Evolutionary conservation across 345 rosid species (phyloP), one percentile per base, ranked within the genome.

Genomic region (Lepidium africanum): DNA sequence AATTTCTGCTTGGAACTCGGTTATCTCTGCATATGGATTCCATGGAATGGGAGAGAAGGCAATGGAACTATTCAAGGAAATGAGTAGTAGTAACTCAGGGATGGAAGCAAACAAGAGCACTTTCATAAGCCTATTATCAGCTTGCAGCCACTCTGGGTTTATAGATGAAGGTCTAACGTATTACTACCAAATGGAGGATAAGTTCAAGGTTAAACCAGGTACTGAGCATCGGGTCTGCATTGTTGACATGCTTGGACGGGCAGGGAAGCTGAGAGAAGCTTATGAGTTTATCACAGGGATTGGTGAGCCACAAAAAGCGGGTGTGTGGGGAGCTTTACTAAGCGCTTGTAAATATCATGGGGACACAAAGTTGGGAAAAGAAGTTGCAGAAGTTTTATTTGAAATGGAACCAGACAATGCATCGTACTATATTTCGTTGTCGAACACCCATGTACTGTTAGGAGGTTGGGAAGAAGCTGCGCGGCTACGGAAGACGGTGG

Each of bases 181-280:
- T 67, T 82, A 82, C 69, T 56, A 70, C 54, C 70, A 68, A 37
- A 85, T 85, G 90, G 65, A 58, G 27, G 65, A 49, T 59, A 46
- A 67, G 42, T 81, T 70, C n/a, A 72, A 62, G 8, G 83, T 83
- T 14, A 69, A 81, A 69, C 81, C 84, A 13, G 74, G 57, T 10
- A 78, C 76, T 0, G 84, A 85, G 59, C 87, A 83, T 55, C 68
- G 60, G 13, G 84, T 83, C 10, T 78, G 83, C 43, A 49, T 80
- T 32, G 86, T 83, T 42, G 87, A 80, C 53, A 80, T 84, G 85
- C 82, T 86, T 5, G 91, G 91, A 33, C 70, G 85, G 33, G 78
- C 82, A 0, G 88, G 91, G 50, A 79, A 58, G 63, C 81, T 86
- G 16, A 67, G 51, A 33, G 81, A 86, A 45, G 91, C 91, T 23